Percentiles rank a stretch among this genome's conserved stretches.
Evolutionary conservation across 2,329 filamentous ascomycete genomes (phyloP).

Genomic region (Aureobasidium namibiae): DNA sequence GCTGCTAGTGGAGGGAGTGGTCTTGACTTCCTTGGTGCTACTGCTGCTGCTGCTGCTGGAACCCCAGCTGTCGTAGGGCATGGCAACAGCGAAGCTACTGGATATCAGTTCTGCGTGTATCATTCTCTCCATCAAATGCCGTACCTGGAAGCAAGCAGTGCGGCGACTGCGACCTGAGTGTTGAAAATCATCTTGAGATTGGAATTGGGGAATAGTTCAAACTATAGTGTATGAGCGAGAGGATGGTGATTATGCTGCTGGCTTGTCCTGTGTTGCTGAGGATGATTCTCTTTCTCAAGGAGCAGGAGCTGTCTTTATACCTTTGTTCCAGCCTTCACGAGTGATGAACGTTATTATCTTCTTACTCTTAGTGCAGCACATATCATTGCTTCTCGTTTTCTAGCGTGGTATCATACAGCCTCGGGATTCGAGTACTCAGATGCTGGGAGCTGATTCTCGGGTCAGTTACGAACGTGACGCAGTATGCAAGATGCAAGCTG

Average conservation of each 20-base stretch:
- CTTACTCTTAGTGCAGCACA: not conserved
- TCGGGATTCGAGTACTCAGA: not conserved
- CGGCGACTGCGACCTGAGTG: conserved; percentile 7
- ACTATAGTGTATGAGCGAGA: conserved; percentile 8
- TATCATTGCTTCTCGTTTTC: not conserved
- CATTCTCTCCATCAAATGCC: too few species aligned
- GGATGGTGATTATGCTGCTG: conserved; percentile 1
- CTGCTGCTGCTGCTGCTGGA: not conserved
- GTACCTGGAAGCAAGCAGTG: conserved; percentile 6
- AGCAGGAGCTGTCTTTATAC: not conserved
- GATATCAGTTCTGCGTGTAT: not conserved
- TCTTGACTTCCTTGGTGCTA: not conserved
- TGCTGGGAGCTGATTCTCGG: not conserved
- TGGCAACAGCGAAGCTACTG: not conserved
- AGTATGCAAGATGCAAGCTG: conserved; percentile 10
- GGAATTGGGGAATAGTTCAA: not conserved
- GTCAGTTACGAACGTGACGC: not conserved
- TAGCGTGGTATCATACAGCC: not conserved
- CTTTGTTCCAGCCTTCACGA: not conserved
- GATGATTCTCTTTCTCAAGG: not conserved
- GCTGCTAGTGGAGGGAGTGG: not conserved
- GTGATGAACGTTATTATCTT: not conserved
- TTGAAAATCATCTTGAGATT: conserved; percentile 10
- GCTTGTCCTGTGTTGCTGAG: not conserved
- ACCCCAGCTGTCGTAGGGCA: not conserved